Percentiles rank a stretch among this genome's conserved stretches.
phyloP scores from a whole-genome alignment of 1,284 basidiomycete genomes.

The Cronartium quercuum region DNA sequence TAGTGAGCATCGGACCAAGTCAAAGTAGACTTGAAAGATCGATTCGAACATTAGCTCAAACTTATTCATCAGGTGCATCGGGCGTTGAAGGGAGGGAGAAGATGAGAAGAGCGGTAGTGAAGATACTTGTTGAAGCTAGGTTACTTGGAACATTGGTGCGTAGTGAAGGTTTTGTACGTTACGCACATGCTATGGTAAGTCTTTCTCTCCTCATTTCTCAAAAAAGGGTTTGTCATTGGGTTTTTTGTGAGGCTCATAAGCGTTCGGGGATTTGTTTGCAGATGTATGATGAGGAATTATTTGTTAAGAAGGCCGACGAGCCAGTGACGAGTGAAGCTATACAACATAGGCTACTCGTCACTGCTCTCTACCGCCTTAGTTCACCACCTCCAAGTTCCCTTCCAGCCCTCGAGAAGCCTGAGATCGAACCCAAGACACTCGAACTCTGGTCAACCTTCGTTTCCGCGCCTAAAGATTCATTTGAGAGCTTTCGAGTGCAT shows the following conservation, averaged over 20 bases:
- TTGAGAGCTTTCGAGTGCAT: background rate
- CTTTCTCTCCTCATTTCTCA: background rate
- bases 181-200: conserved; percentile 21
- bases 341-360: background rate
- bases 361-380: background rate
- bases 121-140: conserved; percentile 15
- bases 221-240: no score
- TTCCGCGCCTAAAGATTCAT: background rate
- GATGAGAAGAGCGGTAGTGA: conserved; percentile 1
- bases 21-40: background rate
- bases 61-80: background rate
- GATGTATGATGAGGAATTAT: no score
- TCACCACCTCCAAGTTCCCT: background rate
- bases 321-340: no score
- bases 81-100: background rate
- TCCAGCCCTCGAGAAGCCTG: no score
- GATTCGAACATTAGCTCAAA: conserved; percentile 3
- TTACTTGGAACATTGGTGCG: conserved; percentile 3
- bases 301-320: no score
- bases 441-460: no score
- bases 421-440: no score
- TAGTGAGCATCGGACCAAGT: background rate
- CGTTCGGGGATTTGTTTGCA: no score
- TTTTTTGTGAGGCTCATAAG: no score
- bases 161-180: conserved; percentile 17